Evolutionary conservation across 2,329 filamentous ascomycete species (phyloP), one percentile per base, ranked within the genome.

Genomic region (Penicillium sclerotiorum): DNA sequence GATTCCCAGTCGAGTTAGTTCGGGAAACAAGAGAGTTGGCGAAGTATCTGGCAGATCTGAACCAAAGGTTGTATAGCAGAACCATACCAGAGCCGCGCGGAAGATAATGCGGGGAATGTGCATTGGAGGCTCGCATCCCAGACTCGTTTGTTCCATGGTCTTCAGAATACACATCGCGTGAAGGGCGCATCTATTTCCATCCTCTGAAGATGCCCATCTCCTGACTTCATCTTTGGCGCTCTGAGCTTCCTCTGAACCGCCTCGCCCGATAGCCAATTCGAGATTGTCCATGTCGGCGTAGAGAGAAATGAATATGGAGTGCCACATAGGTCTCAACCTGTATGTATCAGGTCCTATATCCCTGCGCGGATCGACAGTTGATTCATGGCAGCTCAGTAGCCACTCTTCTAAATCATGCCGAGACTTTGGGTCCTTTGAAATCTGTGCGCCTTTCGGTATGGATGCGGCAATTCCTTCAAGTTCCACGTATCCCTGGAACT

Each of bases 251-350:
- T 56, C 30, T 13, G 51, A 47, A 1, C 64, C 64, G 28, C 66
- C 58, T 13, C 64, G 59, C 5, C 65, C 64, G 22, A 62, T 59
- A 2, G 60, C 60, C 28, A 58, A 49, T 42, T 68, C 64, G 8
- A 68, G 38, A 4, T 60, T 48, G 38, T 65, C 52, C 13, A 66
- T 61, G 32, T 68, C 61, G 1, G 56, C 58, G 35, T 57, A 55
- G 2, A 67, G 50, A 8, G 47, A 55, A 39, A 68, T 66, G 20
- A 62, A 65, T 2, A 59, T 50, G 1, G 57, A 59, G 40, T 68
- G 64, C 64, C 64, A 68, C n/a, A 66, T 46, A 1, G 60, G 59
- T 4, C 55, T 50, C 4, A 67, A 46, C 39, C 58, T 59, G 15
- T 61, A 64, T 5, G 53, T 42, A 32, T 64, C 60, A 27, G 39